These are phyloP conservation scores for Saccharomycopsis guyanensis DNA, from an alignment of 805 yeast genomes.

Conservation along the genomic window DNA sequence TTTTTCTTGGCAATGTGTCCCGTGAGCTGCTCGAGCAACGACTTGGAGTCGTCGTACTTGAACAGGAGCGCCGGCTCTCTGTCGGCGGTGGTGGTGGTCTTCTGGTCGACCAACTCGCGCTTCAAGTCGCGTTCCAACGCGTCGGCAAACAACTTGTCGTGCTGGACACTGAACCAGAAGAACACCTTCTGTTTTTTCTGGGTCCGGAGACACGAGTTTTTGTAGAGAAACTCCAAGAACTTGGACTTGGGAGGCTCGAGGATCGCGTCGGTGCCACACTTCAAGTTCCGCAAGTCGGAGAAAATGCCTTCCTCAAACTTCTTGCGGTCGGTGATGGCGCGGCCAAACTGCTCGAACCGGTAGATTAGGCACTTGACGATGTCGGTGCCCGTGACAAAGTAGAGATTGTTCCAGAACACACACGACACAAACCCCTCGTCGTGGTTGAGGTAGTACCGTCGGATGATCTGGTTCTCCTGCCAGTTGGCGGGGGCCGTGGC, in stretches of 20 bases:
- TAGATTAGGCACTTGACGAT: conserved; percentile 87
- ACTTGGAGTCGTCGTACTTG: conserved; percentile 45
- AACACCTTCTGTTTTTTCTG: conserved; percentile 96
- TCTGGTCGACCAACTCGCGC: conserved; percentile 55
- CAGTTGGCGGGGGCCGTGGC: conserved; percentile 94
- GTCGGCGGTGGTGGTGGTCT: conserved; percentile 64
- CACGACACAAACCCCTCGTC: conserved; percentile 92
- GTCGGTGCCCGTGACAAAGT: conserved; percentile 92
- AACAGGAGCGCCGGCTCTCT: conserved; percentile 79
- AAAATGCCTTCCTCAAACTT: conserved; percentile 96
- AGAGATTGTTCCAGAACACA: conserved; percentile 84
- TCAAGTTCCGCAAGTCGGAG: conserved; percentile 79
- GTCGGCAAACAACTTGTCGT: conserved; percentile 84
- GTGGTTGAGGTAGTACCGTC: conserved; percentile 76
- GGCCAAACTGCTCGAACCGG: conserved; percentile 83
- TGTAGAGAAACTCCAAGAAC: conserved; percentile 75
- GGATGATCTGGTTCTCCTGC: conserved; percentile 80
- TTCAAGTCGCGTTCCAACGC: conserved; percentile 89
- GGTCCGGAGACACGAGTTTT: conserved; percentile 81
- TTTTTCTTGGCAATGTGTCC: conserved; percentile 32
- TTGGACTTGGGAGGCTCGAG: conserved; percentile 82
- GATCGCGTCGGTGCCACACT: conserved; percentile 80
- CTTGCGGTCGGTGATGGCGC: conserved; percentile 76
- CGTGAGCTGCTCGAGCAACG: conserved; percentile 47
- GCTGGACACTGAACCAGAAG: conserved; percentile 94